phyloP scores from a whole-genome alignment of 768 basidiomycete species.

The Boletus fagicola region DNA sequence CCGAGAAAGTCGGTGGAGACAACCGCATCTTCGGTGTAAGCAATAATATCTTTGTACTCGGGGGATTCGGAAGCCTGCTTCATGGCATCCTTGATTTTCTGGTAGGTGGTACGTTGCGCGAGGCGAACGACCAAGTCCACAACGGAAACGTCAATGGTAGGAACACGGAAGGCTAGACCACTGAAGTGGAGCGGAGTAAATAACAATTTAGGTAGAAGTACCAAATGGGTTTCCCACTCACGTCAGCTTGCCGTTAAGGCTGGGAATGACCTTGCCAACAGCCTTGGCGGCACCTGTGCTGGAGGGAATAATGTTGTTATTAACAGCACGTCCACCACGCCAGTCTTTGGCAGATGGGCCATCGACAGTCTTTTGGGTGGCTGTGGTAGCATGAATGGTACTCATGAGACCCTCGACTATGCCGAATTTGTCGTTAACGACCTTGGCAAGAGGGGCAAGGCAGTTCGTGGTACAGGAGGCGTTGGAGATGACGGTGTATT shows the following conservation, averaged over 20 bases:
- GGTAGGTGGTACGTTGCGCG: slow-evolving; percentile 83
- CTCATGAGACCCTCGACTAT: slow-evolving; percentile 98
- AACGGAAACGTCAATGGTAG: slow-evolving; percentile 94
- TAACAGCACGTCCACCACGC: slow-evolving; percentile 94
- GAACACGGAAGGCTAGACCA: slow-evolving; percentile 96
- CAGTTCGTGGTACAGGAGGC: slow-evolving; percentile 99
- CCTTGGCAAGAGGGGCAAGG: slow-evolving; percentile 97
- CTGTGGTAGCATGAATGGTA: slow-evolving; percentile 96
- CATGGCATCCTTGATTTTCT: slow-evolving; percentile 84
- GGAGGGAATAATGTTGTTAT: slow-evolving; percentile 98
- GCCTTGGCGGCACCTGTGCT: slow-evolving; percentile 99
- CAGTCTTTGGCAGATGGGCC: slow-evolving; percentile 95
- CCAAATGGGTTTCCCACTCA: slow-evolving; percentile 37
- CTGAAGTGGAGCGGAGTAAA: slow-evolving; percentile 34
- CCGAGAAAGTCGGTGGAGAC: slow-evolving; percentile 95
- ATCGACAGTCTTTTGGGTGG: slow-evolving; percentile 94
- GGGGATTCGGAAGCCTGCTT: slow-evolving; percentile 73
- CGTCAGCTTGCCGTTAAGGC: slow-evolving; percentile 97
- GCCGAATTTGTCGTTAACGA: slow-evolving; percentile 94
- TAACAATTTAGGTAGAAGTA: neutral
- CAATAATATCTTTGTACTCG: slow-evolving; percentile 67
- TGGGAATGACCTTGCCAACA: slow-evolving; percentile 96
- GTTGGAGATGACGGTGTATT: slow-evolving; percentile 93
- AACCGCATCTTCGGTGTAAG: slow-evolving; percentile 90
- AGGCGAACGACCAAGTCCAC: slow-evolving; percentile 95